Percentiles rank a stretch among this genome's conserved stretches.
phyloP scores from a whole-genome alignment of 129 eudicot species.

The Heracleum sosnowskyi region DNA sequence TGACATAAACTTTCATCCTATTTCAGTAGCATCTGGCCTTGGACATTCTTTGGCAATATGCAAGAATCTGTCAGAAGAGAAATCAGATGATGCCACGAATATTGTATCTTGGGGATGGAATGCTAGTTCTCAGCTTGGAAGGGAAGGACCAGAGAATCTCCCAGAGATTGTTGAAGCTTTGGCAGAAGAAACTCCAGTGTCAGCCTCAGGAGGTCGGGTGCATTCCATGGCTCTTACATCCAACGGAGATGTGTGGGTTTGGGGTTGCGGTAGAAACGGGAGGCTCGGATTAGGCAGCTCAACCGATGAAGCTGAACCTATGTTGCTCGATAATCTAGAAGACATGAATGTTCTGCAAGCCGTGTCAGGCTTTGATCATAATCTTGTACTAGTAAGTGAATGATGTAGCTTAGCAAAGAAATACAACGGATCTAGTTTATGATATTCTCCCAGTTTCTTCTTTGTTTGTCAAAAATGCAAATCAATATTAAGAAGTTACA shows the following conservation, averaged over 20 bases:
- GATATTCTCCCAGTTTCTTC: background rate
- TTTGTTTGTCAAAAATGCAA: background rate
- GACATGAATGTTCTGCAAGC: constrained; percentile 66
- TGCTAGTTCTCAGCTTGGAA: constrained; percentile 72
- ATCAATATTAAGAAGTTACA: background rate
- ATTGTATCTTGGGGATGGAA: constrained; percentile 96
- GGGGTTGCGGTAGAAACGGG: constrained; percentile 97
- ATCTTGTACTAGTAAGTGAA: constrained; percentile 39
- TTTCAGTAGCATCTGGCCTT: constrained; percentile 63
- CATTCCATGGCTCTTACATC: constrained; percentile 66
- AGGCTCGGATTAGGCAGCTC: constrained; percentile 92
- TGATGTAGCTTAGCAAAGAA: background rate
- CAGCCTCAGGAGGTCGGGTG: constrained; percentile 72
- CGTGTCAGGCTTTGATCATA: constrained; percentile 91
- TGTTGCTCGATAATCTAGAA: constrained; percentile 48
- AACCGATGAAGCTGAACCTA: constrained; percentile 70
- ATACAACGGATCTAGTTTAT: background rate
- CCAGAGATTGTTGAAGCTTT: constrained; percentile 53
- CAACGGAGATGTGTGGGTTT: constrained; percentile 52
- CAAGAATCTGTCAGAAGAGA: constrained; percentile 23
- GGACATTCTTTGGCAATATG: constrained; percentile 90
- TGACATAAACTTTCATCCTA: constrained; percentile 38
- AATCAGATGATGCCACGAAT: constrained; percentile 17
- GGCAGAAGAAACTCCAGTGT: constrained; percentile 38
- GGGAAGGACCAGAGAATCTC: constrained; percentile 53